A percentile compares a stretch with the other conserved stretches of the same genome.
Evolutionary conservation across 305 asterid genomes (phyloP).

Genomic region (Solanum chacoense): DNA sequence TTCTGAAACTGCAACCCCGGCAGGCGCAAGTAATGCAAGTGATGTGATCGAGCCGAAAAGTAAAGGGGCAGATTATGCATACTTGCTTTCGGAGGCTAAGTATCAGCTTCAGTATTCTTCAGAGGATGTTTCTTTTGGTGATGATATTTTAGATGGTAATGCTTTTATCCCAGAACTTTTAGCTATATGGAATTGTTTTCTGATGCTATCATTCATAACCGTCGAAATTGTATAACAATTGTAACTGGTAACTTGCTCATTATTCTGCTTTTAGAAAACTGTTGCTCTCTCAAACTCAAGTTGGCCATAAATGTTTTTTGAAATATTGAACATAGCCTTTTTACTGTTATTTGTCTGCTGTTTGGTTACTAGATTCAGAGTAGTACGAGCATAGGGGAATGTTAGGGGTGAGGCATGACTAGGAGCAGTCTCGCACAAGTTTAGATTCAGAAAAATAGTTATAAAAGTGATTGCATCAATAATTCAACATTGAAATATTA

Average conservation of each 20-base stretch:
- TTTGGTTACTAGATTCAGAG: background rate
- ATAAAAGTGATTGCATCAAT: background rate
- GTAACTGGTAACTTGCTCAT: background rate
- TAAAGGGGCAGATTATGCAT: slow-evolving; percentile 73
- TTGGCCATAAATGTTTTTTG: background rate
- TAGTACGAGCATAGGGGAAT: background rate
- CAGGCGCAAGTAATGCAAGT: slow-evolving; percentile 23
- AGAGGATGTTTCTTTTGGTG: slow-evolving; percentile 17
- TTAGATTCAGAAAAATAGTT: background rate
- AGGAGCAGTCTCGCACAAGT: background rate
- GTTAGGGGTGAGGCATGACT: background rate
- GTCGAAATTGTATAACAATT: background rate
- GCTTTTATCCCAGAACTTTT: background rate
- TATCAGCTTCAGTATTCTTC: slow-evolving; percentile 40
- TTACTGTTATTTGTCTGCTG: background rate
- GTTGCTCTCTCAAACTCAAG: background rate
- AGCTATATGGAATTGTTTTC: background rate
- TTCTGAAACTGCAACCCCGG: slow-evolving; percentile 23
- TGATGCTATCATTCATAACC: background rate
- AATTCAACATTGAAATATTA: background rate
- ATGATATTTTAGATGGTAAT: slow-evolving; percentile 42
- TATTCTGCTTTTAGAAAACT: background rate
- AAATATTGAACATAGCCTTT: background rate
- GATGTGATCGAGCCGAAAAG: slow-evolving; percentile 58
- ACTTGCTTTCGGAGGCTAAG: slow-evolving; percentile 66